Evolutionary conservation across 768 basidiomycete species (phyloP), one percentile per base, ranked within the genome.

Genomic region (Mycena amicta): DNA sequence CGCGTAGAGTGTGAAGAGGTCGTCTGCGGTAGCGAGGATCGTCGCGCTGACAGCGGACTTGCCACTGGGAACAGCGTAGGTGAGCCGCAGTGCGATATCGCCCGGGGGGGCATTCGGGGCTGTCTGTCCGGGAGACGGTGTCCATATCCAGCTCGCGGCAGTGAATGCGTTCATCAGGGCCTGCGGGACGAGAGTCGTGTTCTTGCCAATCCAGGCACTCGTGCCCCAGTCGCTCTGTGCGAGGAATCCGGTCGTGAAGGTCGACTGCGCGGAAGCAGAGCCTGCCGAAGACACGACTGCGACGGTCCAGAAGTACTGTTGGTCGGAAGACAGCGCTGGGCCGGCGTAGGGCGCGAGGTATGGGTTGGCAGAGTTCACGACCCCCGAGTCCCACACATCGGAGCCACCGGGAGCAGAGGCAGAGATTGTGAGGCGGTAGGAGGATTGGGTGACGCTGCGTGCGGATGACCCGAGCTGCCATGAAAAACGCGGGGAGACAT

Each of bases 171-270:
- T 52, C 11, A 62, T 46, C 6, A 70, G 62, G 27, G 61, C 56
- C 23, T 51, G 61, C 12, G 69, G 64, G 2, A 63, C 55, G 30
- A 66, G 56, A 22, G 55, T 59, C 6, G 52, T 52, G 47, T 57
- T 63, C 57, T 72, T 72, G 5, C 71, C 71, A 20, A 70, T 70
- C 69, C 71, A 72, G 23, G 39, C 28, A 33, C 71, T 72, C 15
- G 68, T 39, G n/a, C 57, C 58, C 69, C 71, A 72, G 50, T 69
- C 68, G 12, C 20, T 13, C 27, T 47, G 16, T 12, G 65, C 61
- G 4, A 70, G 61, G 33, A 72, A 66, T 2, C 71, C 71, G 3
- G 69, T 71, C n/a, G 67, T 65, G 57, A 72, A 72, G 22, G 60
- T 60, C 11, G 68, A 68, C 2, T 66, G 67, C 2, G 66, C 65